Evolutionary conservation across 2,329 filamentous ascomycete species (phyloP).

Genomic region (Aspergillus alliaceus): DNA sequence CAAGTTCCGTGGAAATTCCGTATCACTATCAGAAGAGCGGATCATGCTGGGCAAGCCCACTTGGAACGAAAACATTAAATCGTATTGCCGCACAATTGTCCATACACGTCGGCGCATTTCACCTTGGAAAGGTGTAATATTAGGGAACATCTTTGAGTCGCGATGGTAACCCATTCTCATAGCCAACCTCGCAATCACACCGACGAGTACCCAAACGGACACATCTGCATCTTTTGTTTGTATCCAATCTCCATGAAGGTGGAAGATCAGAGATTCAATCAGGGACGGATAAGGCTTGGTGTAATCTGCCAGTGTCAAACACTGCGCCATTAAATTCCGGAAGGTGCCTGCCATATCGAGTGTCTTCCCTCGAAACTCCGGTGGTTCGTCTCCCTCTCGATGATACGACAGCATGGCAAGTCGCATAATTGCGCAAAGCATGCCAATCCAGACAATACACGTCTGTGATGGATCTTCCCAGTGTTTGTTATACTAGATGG

Average conservation of each 20-base stretch:
- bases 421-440: constrained; percentile 65
- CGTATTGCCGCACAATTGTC: constrained; percentile 57
- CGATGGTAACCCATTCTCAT: constrained; percentile 68
- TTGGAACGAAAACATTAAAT: constrained; percentile 66
- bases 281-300: constrained; percentile 61
- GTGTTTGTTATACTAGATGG: constrained; percentile 59
- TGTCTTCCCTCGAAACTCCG: constrained; percentile 60
- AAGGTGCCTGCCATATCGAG: constrained; percentile 47
- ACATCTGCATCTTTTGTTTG: constrained; percentile 60
- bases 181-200: constrained; percentile 61
- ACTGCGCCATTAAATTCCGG: constrained; percentile 61
- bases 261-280: constrained; percentile 62
- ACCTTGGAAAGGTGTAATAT: constrained; percentile 60
- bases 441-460: constrained; percentile 60
- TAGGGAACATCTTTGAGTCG: constrained; percentile 60
- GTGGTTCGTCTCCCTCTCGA: constrained; percentile 62
- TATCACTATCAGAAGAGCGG: constrained; percentile 63
- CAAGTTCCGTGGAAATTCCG: constrained; percentile 60
- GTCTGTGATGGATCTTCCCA: constrained; percentile 61
- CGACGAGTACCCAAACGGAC: constrained; percentile 60
- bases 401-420: constrained; percentile 64
- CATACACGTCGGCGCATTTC: constrained; percentile 57
- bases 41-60: constrained; percentile 68
- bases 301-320: constrained; percentile 62
- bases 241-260: constrained; percentile 62